Percentiles rank a stretch among this genome's conserved stretches.
Evolutionary conservation across 305 asterid species (phyloP).

Genomic region (Coffea humblotiana): DNA sequence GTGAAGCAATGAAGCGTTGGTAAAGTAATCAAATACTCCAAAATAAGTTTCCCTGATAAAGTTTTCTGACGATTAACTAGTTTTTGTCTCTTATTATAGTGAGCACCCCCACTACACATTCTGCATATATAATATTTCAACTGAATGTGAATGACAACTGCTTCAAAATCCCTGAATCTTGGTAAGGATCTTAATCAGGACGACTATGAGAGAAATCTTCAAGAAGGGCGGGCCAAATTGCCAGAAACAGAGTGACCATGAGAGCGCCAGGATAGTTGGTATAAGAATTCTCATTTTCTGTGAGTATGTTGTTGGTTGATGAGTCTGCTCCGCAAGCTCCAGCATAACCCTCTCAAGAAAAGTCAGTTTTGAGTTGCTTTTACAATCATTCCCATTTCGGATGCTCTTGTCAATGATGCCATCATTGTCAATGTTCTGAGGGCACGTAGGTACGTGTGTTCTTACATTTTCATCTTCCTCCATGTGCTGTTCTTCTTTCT

Average conservation of each 20-base stretch:
- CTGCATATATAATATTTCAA: background rate
- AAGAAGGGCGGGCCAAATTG: slow-evolving; percentile 14
- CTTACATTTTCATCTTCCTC: slow-evolving; percentile 27
- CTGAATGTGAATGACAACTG: background rate
- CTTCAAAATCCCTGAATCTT: slow-evolving; percentile 9
- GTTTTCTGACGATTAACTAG: background rate
- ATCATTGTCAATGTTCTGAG: background rate
- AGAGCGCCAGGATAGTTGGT: slow-evolving; percentile 1
- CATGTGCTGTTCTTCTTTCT: slow-evolving; percentile 31
- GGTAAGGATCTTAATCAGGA: slow-evolving; percentile 10
- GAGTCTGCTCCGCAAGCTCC: slow-evolving; percentile 31
- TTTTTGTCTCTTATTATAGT: background rate
- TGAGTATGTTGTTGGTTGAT: slow-evolving; percentile 12
- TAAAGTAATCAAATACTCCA: background rate
- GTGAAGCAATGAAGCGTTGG: background rate
- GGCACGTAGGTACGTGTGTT: background rate
- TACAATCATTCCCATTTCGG: slow-evolving; percentile 2
- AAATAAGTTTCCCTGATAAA: background rate
- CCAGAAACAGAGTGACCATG: slow-evolving; percentile 13
- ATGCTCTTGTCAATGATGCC: background rate
- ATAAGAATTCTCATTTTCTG: slow-evolving; percentile 21
- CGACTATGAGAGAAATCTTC: slow-evolving; percentile 11
- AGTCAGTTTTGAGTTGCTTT: slow-evolving; percentile 16
- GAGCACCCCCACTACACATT: background rate
- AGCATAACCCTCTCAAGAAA: slow-evolving; percentile 19